A percentile compares a stretch with the other conserved stretches of the same genome.
Evolutionary conservation across 768 basidiomycete genomes (phyloP).

Genomic region (Dacryopinax primogenitus): DNA sequence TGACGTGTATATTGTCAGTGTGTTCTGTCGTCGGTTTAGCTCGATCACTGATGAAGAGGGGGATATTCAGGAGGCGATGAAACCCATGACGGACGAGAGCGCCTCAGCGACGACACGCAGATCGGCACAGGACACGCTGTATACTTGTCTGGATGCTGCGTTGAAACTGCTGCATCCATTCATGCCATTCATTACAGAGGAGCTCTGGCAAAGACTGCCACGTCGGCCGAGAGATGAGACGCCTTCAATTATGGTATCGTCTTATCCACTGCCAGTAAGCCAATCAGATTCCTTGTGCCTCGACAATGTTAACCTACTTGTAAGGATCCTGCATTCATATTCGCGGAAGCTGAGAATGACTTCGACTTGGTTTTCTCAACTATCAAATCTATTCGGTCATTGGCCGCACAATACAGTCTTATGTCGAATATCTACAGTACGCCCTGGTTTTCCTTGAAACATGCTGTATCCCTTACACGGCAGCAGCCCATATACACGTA

Average conservation of each 20-base stretch:
- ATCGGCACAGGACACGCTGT: conserved; percentile 91
- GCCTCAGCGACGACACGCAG: conserved; percentile 46
- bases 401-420: conserved; percentile 81
- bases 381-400: conserved; percentile 65
- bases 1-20: conserved; percentile 87
- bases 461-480: conserved; percentile 8
- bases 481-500: conserved; percentile 36
- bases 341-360: conserved; percentile 59
- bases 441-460: conserved; percentile 20
- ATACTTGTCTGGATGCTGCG: conserved; percentile 85
- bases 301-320: conserved; percentile 23
- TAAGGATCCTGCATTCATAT: conserved; percentile 45
- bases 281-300: background rate
- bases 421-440: conserved; percentile 71
- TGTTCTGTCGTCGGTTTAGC: conserved; percentile 8
- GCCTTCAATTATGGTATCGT: conserved; percentile 78
- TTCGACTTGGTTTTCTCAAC: conserved; percentile 78
- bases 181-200: conserved; percentile 99
- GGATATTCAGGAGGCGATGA: conserved; percentile 78
- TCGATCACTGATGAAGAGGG: background rate
- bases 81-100: conserved; percentile 83
- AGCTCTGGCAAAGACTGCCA: conserved; percentile 93
- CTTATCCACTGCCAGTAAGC: conserved; percentile 69
- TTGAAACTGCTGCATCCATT: conserved; percentile 87
- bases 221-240: conserved; percentile 68